Evolutionary conservation across 306 rosid genomes (phyloP), one percentile per base, ranked within the genome.

Genomic region (Argentina anserina): DNA sequence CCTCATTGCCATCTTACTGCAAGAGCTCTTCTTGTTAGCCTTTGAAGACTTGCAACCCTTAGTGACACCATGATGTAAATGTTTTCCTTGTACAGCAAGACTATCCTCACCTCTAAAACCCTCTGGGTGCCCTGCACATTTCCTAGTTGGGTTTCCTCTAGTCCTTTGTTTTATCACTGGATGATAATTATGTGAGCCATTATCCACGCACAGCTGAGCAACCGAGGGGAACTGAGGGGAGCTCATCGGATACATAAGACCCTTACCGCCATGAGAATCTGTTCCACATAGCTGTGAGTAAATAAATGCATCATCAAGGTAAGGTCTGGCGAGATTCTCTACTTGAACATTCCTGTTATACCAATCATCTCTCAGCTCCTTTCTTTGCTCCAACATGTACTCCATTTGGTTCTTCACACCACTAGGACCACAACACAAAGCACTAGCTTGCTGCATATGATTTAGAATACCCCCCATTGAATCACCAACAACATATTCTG

Each of bases 81-180:
- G 76, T 46, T 75, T 80, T 62, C 80, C 91, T 65, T 80, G 84
- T 5, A 84, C 18, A 65, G 76, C 83, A 52, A 81, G 74, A 69
- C 81, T 74, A 56, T 75, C 84, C 58, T 87, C 88, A 75, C 87
- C 81, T 31, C 55, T 64, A 77, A 75, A 77, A 7, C 83, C 78
- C 23, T 74, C 43, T 9, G 77, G 40, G 61, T 76, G 82, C 7
- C 59, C 45, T 37, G 66, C 80, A n/a, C 46, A 56, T 70, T 78
- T 81, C 45, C 37, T 41, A 23, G 29, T 49, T 37, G 77, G 41
- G 41, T 60, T 72, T 69, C 47, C 75, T 40, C 36, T 75, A 28
- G 62, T 55, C 53, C 75, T 65, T 66, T 75, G 83, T 65, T 60
- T 60, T 26, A 70, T 59, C 56, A 52, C 40, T 42, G 81, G 36